Base-by-base conservation (phyloP, 495 filamentous ascomycete genomes). In the Neurospora sp. region DNA sequence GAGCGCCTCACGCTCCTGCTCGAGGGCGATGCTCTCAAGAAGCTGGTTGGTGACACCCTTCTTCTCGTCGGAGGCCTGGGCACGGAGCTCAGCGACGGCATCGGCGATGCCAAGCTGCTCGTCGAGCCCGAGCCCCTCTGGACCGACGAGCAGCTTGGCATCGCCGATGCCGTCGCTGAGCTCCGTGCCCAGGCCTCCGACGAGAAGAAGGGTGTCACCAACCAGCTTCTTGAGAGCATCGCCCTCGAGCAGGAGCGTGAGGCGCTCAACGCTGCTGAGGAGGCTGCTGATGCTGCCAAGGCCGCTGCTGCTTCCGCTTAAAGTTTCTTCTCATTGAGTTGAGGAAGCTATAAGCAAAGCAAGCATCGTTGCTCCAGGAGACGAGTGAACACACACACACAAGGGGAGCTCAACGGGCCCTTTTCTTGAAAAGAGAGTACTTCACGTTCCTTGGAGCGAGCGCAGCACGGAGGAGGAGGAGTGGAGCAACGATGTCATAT, bases 101-200 rank as follows among this genome's bases (percentile, higher is more conserved):
- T 88, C 81, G 39, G 84, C 83, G 72, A 97, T 84, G 39, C 90
- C 93, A 61, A 98, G 87, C 85, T 98, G 95, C 76, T 88, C 6
- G 85, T 85, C 16, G 83, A 87, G 12, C 84, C 87, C 59, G 75
- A 73, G 3, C 84, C 89, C 76, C 90, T 98, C 41, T 98, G 95
- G 95, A 92, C 93, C 27, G 89, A 96, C 76, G 84, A 88, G 76
- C 95, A 98, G 85, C 87, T 98, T 61, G 93, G 90, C 39, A 84
- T 97, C 72, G 83, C 84, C 39, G 81, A 88, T 37, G 76, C 85
- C n/a, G 76, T 84, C 37, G 75, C 80, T 41, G 83, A 86, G 76
- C 85, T 89, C 80, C 85, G 86, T 78, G 81, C 84, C n/a, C 78
- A 76, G 9, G 77, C 75, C 68, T 70, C 74, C 10, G 18, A 31